These are phyloP conservation scores for Gliomastix tumulicola DNA, from an alignment of 2,329 filamentous ascomycete genomes.

Conservation along the genomic window DNA sequence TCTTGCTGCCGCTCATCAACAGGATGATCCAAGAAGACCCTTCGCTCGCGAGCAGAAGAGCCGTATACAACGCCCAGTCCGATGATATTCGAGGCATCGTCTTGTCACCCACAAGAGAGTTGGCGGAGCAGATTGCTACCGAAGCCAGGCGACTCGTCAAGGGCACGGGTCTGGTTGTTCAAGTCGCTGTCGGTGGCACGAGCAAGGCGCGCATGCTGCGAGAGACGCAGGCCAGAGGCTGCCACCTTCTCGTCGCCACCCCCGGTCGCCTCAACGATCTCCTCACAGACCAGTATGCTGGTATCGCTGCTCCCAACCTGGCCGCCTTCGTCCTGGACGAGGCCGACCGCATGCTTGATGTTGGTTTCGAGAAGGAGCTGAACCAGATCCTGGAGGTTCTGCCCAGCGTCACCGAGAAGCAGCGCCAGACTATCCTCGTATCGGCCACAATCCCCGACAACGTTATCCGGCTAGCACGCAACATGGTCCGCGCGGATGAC, in stretches of 20 bases:
- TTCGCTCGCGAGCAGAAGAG: conserved; percentile 42
- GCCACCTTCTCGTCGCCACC: conserved; percentile 84
- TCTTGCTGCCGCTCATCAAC: conserved; percentile 80
- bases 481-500: conserved; percentile 67
- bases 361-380: conserved; percentile 69
- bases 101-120: conserved; percentile 72
- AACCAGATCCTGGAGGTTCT: conserved; percentile 53
- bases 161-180: conserved; percentile 59
- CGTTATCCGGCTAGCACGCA: conserved; percentile 72
- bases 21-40: conserved; percentile 63
- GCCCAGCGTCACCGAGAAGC: conserved; percentile 53
- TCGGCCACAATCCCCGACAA: conserved; percentile 86
- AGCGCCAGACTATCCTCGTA: conserved; percentile 88
- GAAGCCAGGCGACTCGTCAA: conserved; percentile 66
- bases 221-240: conserved; percentile 66
- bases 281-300: conserved; percentile 55
- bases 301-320: conserved; percentile 70
- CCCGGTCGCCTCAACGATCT: conserved; percentile 84
- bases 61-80: conserved; percentile 27
- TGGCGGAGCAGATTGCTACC: conserved; percentile 72
- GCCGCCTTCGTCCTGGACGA: conserved; percentile 93
- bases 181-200: conserved; percentile 87
- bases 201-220: conserved; percentile 63
- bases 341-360: conserved; percentile 97
- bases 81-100: conserved; percentile 63